Evolutionary conservation across 495 filamentous ascomycete genomes (phyloP).

Genomic region (Tuber brumale): DNA sequence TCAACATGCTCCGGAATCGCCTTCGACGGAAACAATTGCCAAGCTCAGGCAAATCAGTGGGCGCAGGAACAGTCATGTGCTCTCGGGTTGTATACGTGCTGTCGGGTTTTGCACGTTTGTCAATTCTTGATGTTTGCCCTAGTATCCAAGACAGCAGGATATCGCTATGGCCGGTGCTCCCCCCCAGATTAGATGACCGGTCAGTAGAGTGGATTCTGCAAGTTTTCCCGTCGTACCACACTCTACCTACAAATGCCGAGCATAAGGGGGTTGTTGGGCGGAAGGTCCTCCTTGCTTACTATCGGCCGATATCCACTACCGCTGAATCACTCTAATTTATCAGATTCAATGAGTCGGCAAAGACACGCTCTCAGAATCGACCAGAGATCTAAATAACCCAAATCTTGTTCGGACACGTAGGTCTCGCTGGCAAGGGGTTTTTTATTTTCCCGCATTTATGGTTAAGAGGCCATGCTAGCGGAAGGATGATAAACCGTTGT

Average conservation of each 20-base stretch:
- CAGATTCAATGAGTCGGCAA: not conserved
- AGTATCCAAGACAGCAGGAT: not conserved
- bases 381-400: not conserved
- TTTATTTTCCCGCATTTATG: not conserved
- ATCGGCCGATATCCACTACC: not conserved
- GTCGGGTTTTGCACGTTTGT: not conserved
- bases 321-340: not conserved
- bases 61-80: not conserved
- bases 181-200: not conserved
- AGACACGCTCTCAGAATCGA: not conserved
- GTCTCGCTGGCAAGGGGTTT: not conserved
- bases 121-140: not conserved
- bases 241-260: not conserved
- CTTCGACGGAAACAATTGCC: not conserved
- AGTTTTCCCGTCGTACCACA: not conserved
- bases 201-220: not conserved
- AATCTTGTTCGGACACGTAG: constrained; percentile 2
- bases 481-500: not conserved
- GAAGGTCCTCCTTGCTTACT: not conserved
- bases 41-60: not conserved
- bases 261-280: not conserved
- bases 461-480: not conserved
- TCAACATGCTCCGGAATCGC: not conserved
- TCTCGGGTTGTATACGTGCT: not conserved
- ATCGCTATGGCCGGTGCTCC: not conserved